Evolutionary conservation across 2,329 filamentous ascomycete genomes (phyloP), one percentile per base, ranked within the genome.

Genomic region (Paraphoma sp.): DNA sequence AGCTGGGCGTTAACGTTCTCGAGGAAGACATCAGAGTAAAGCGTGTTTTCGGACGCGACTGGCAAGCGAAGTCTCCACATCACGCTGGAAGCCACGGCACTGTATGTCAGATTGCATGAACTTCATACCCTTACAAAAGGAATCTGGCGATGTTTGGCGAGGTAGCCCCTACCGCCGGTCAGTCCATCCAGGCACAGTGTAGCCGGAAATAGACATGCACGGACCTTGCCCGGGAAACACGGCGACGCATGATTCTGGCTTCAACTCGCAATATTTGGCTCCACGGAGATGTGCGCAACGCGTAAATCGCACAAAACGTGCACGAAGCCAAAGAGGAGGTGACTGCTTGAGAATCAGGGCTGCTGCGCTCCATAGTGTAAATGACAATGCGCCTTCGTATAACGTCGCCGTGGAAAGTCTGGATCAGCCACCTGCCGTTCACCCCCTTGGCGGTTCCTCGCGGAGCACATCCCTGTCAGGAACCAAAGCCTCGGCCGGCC

Each of bases 131-230:
- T 36, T 7, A 14, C 10, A 23, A 36, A 36, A 36, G 33, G 33
- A 36, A 14, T 10, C 33, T 36, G 23, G 33, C 33, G 33, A 36
- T 36, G 33, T 36, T 36, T 36, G 10, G 40, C 40, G 16, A 16
- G 11, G 40, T 4, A 42, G 33, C 33, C 40, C 40, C 40, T 16
- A 8, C 40, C 16, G 8, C 40, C 40, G 40, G 40, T 42, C 40
- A 42, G 14, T 36, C 33, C 33, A 7, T 10, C 33, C 33, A 36
- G 33, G 33, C 33, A 36, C 33, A 10, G 5, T 23, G 9, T 10
- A 36, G 50, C 50, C 43, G 33, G 41, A 52, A 52, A 52, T 52
- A 52, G 50, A 18, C 17, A 30, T 29, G 50, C 50, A 52, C 50
- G 50, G 50, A 42, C 50, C 46, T 8, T 48, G 17, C 9, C 16